A percentile compares a stretch with the other conserved stretches of the same genome.
phyloP scores from a whole-genome alignment of 2,329 filamentous ascomycete genomes.

The Penicillium sp. region DNA sequence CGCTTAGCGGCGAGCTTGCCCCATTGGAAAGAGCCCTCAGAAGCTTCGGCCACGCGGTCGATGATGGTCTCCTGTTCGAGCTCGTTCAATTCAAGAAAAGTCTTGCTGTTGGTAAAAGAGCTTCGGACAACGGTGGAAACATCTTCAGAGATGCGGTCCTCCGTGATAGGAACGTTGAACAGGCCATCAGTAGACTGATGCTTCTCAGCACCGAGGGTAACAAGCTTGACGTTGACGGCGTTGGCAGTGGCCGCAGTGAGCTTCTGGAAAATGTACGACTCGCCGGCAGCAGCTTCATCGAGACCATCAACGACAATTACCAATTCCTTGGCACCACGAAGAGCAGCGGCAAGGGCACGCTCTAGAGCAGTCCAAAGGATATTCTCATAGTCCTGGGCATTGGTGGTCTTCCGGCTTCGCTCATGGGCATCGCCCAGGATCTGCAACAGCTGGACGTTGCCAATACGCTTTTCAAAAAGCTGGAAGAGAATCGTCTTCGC shows the following conservation, averaged over 20 bases:
- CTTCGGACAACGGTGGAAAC: slow-evolving; percentile 31
- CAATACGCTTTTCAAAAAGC: slow-evolving; percentile 37
- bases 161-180: slow-evolving; percentile 23
- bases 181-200: slow-evolving; percentile 9
- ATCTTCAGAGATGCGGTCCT: slow-evolving; percentile 36
- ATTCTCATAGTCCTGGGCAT: slow-evolving; percentile 30
- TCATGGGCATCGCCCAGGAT: slow-evolving; percentile 31
- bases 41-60: slow-evolving; percentile 30
- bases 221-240: slow-evolving; percentile 25
- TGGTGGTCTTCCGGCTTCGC: slow-evolving; percentile 19
- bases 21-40: slow-evolving; percentile 38
- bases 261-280: slow-evolving; percentile 25
- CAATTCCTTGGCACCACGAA: slow-evolving; percentile 31
- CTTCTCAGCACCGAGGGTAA: slow-evolving; percentile 28
- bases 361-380: slow-evolving; percentile 34
- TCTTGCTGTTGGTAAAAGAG: slow-evolving; percentile 21
- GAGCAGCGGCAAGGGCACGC: slow-evolving; percentile 24
- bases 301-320: slow-evolving; percentile 38
- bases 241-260: slow-evolving; percentile 23
- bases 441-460: slow-evolving; percentile 36
- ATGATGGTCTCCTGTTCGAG: slow-evolving; percentile 32
- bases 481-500: slow-evolving; percentile 36
- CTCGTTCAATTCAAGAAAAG: slow-evolving; percentile 25
- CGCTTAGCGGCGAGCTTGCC: slow-evolving; percentile 35
- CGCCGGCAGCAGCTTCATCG: slow-evolving; percentile 32